Evolutionary conservation across 345 rosid genomes (phyloP).

Genomic region (Citrus cavaleriei): DNA sequence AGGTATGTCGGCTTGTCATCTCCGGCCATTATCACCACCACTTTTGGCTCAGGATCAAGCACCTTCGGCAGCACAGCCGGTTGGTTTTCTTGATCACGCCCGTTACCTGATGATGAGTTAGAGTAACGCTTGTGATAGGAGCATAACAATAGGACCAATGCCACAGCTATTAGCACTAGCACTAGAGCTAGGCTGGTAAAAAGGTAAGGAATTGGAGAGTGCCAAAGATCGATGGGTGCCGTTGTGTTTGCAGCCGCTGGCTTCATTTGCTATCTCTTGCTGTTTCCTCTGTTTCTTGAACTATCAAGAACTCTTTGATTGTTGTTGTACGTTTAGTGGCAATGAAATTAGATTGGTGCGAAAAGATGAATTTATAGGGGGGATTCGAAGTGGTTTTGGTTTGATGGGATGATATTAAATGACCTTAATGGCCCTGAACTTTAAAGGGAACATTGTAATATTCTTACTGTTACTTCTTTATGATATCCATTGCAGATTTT

Average conservation of each 20-base stretch:
- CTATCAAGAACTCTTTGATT: background rate
- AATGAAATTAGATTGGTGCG: background rate
- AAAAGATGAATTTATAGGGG: constrained; percentile 7
- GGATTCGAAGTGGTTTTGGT: background rate
- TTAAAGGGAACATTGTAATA: constrained; percentile 4
- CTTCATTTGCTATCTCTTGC: background rate
- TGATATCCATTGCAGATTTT: no score
- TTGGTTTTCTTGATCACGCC: background rate
- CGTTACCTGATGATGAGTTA: background rate
- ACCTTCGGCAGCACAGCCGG: background rate
- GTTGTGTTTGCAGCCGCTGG: background rate
- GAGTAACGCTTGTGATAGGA: constrained; percentile 21
- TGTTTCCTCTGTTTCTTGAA: background rate
- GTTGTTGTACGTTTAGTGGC: background rate
- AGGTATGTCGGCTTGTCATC: constrained; percentile 46
- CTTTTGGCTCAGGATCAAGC: constrained; percentile 31
- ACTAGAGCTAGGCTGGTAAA: constrained; percentile 39
- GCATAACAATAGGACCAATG: constrained; percentile 34
- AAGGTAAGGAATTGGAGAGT: constrained; percentile 45
- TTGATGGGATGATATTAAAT: background rate
- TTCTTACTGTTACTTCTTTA: background rate
- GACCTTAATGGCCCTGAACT: background rate
- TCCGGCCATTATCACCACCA: constrained; percentile 59
- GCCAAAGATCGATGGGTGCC: constrained; percentile 31
- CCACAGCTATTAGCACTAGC: constrained; percentile 29